Percentiles rank a stretch among this genome's conserved stretches.
Evolutionary conservation across 371 early-diverging fungal genomes (phyloP).

Genomic region (Catenaria anguillulae): DNA sequence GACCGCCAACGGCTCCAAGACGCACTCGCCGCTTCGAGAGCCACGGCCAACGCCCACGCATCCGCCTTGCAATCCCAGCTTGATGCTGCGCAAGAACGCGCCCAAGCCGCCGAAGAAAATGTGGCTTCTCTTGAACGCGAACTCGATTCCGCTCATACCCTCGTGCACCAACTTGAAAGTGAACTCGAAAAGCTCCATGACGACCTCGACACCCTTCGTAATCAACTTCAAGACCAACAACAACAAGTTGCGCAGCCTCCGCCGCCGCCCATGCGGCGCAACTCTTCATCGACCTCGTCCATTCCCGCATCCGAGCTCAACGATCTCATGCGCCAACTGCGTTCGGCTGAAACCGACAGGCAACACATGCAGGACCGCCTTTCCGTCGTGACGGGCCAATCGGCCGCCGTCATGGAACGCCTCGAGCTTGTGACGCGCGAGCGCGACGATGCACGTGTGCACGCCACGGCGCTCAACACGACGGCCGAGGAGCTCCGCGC

Average conservation of each 20-base stretch:
- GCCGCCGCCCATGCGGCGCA: background rate
- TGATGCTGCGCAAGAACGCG: background rate
- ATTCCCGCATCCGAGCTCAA: background rate
- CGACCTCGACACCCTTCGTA: no score
- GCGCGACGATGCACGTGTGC: background rate
- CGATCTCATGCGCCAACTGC: background rate
- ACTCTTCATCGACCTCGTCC: no score
- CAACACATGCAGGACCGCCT: background rate
- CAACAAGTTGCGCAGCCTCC: background rate
- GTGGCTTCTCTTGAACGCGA: background rate
- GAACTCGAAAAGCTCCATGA: background rate
- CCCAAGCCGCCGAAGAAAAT: background rate
- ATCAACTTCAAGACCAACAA: no score
- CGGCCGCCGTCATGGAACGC: background rate
- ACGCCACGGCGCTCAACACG: background rate
- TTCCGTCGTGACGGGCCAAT: background rate
- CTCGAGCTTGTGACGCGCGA: background rate
- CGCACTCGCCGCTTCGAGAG: background rate
- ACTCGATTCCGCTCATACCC: background rate
- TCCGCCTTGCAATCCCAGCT: background rate
- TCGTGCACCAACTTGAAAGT: background rate
- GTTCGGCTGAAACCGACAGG: background rate
- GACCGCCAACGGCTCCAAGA: background rate
- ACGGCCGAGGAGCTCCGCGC: background rate
- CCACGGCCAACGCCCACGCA: background rate